These are phyloP conservation scores for Salix purpurea DNA, from an alignment of 345 rosid species.

Conservation along the genomic window DNA sequence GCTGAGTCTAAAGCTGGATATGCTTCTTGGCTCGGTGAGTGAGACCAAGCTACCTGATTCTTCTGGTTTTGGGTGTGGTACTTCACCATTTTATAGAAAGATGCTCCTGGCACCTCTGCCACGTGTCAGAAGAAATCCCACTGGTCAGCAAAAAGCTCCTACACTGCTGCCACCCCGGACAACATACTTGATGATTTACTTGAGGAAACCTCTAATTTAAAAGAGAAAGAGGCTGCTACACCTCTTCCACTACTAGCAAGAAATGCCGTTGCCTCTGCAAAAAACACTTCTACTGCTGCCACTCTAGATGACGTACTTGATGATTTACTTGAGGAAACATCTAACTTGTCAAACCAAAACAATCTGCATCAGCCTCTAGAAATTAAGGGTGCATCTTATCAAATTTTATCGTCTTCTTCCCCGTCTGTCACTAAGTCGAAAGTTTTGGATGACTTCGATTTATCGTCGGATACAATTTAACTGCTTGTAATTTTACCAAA, in stretches of 20 bases:
- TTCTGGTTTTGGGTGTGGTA: slow-evolving; percentile 9
- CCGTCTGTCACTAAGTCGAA: slow-evolving; percentile 36
- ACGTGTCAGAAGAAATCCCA: slow-evolving; percentile 13
- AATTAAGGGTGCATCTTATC: slow-evolving; percentile 7
- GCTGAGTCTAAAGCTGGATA: slow-evolving; percentile 62
- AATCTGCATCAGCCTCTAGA: slow-evolving; percentile 11
- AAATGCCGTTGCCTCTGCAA: slow-evolving; percentile 14
- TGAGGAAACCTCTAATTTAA: slow-evolving; percentile 38
- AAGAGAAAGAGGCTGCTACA: slow-evolving; percentile 6
- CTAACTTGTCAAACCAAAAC: slow-evolving; percentile 22
- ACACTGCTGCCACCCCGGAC: slow-evolving; percentile 27
- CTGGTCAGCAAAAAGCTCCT: slow-evolving; percentile 7
- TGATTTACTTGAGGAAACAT: slow-evolving; percentile 53
- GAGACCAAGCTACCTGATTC: slow-evolving; percentile 31
- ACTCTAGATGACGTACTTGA: slow-evolving; percentile 49
- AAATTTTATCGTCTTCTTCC: slow-evolving; percentile 23
- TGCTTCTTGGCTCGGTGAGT: slow-evolving; percentile 51
- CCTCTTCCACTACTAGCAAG: slow-evolving; percentile 15
- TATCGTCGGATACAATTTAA: slow-evolving; percentile 78
- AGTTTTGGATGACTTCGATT: slow-evolving; percentile 73
- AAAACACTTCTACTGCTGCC: slow-evolving; percentile 9
- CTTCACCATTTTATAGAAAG: not conserved
- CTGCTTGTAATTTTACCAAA: not conserved
- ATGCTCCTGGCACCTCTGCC: slow-evolving; percentile 10
- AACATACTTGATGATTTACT: slow-evolving; percentile 57